Percentiles rank a stretch among this genome's conserved stretches.
Conservation (phyloP, 352 stramenopile genomes). For the Phytophthora ramorum region DNA sequence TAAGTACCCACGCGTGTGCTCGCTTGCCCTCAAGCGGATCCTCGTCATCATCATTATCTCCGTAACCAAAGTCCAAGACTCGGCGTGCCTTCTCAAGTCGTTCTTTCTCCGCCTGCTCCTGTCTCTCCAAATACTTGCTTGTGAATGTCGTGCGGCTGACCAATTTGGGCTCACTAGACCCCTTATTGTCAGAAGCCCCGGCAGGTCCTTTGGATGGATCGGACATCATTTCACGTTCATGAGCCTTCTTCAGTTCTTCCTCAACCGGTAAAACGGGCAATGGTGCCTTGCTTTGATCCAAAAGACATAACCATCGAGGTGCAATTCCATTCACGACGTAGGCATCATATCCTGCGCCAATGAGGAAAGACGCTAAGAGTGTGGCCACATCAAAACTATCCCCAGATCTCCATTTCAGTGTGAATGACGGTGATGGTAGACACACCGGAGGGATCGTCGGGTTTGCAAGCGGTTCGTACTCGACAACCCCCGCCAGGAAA, state of each 20-base stretch:
- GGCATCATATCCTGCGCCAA: slow-evolving; percentile 95
- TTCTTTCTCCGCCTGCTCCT: slow-evolving; percentile 57
- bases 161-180: slow-evolving; percentile 38
- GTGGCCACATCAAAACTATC: slow-evolving; percentile 94
- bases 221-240: slow-evolving; percentile 34
- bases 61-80: slow-evolving; percentile 53
- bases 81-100: slow-evolving; percentile 46
- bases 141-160: slow-evolving; percentile 68
- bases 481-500: slow-evolving; percentile 92
- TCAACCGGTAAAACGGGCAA: slow-evolving; percentile 69
- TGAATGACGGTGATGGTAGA: slow-evolving; percentile 88
- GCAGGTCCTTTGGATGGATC: slow-evolving; percentile 16
- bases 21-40: slow-evolving; percentile 78
- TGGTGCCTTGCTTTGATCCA: slow-evolving; percentile 89
- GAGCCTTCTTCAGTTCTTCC: slow-evolving; percentile 52
- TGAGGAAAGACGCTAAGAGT: slow-evolving; percentile 91
- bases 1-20: slow-evolving; percentile 92
- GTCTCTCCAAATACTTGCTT: slow-evolving; percentile 71
- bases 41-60: slow-evolving; percentile 76
- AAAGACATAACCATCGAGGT: slow-evolving; percentile 88
- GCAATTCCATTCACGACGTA: slow-evolving; percentile 93
- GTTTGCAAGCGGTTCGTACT: slow-evolving; percentile 95
- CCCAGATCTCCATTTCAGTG: slow-evolving; percentile 87
- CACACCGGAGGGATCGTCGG: slow-evolving; percentile 72
- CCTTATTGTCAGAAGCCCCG: slow-evolving; percentile 21